Evolutionary conservation across 257 asterid species (phyloP), one percentile per base, ranked within the genome.

Genomic region (Euphrasia confusa): DNA sequence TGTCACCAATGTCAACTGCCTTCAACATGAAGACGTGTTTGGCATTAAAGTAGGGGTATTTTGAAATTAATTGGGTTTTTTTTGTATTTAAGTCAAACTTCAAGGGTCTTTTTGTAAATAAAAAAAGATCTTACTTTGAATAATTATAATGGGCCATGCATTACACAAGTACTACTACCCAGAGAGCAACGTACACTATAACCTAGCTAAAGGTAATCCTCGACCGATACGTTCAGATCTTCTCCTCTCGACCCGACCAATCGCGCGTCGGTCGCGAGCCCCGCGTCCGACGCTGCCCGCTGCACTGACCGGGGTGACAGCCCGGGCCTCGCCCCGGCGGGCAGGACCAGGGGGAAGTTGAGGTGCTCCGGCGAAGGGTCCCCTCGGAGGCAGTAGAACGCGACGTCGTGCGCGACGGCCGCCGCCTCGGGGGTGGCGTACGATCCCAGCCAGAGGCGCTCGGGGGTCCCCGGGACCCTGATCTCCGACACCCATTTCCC

Each of bases 401-500:
- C 98, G 27, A 89, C 79, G 72, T 88, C 98, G 66, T 76, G 95
- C 2, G 98, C 95, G 3, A 86, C 80, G 1, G 98, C 98, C 2
- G 98, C 95, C 14, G 95, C 97, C 70, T 86, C 95, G 0, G 97
- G 80, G 2, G 81, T 67, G 54, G 86, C 65, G 73, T 92, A 92
- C 8, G 97, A 73, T 1, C 98, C 96, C 1, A 91, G 70, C 98
- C 98, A 91, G 1, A 91, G 77, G 0, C 95, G 81, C 35, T 83
- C 90, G 44, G 84, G 75, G 28, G 90, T 80, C 24, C 95, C 90
- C 4, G 90, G 98, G 5, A 88, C 98, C 52, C 98, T 79, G 28
- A 91, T 91, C 32, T 91, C 98, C 24, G 98, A 78, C 40, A 91
- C 98, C 92, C 92, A 88, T 66, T 91, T 91, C 28, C 98, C 96